Conservation (phyloP, 768 basidiomycete species). For the Podaxis rugospora region DNA sequence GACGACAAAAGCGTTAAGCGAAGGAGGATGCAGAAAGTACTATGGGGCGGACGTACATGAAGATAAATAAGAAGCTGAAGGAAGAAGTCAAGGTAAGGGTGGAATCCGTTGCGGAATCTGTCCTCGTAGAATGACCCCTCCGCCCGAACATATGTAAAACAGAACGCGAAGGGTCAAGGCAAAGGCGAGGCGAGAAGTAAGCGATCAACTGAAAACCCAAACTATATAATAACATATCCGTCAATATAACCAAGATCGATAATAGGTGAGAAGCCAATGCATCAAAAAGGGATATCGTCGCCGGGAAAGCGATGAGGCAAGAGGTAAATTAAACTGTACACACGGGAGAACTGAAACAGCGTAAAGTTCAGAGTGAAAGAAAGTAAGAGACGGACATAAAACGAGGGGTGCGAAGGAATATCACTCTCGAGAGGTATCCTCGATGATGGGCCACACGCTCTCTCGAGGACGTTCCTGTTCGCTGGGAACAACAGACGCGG, state of each 20-base stretch:
- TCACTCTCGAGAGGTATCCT: constrained; percentile 22
- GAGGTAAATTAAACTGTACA: constrained; percentile 8
- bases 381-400: neutral
- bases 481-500: constrained; percentile 12
- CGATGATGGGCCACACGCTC: constrained; percentile 29
- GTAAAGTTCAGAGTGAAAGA: constrained; percentile 1
- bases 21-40: constrained; percentile 10
- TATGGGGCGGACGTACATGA: constrained; percentile 19
- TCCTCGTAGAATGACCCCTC: constrained; percentile 10
- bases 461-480: constrained; percentile 17
- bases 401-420: neutral
- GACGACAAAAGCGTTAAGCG: neutral
- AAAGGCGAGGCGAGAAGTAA: constrained; percentile 4
- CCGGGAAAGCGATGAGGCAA: neutral
- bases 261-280: constrained; percentile 4
- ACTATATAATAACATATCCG: constrained; percentile 11
- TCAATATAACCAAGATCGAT: constrained; percentile 10
- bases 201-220: constrained; percentile 4
- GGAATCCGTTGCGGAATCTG: neutral
- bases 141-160: constrained; percentile 6
- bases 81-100: neutral
- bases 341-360: neutral
- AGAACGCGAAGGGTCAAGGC: neutral
- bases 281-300: constrained; percentile 6
- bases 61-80: constrained; percentile 10